Base-by-base conservation (phyloP, 352 stramenopile species). In the Pythium biforme region DNA sequence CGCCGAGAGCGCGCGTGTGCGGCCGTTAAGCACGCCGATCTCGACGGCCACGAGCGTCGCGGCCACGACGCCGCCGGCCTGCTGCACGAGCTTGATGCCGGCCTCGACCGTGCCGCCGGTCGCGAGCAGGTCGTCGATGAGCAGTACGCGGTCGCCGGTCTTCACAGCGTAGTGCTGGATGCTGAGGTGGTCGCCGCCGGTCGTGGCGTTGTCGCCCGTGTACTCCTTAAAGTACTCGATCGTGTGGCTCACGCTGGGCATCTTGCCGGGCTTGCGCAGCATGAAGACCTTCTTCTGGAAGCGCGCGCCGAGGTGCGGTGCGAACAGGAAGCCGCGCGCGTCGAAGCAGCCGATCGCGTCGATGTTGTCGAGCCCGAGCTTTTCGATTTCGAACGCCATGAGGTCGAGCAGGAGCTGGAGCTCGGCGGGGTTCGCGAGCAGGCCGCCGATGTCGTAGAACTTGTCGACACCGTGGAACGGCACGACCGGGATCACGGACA, bases 211-310 rank as follows among this genome's bases (percentile, higher is more conserved):
- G 72, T 98, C 90, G 50, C 94, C 94, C 59, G 89, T 73, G 74
- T 96, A 94, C 67, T 94, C 97, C 69, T 98, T 98, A 46, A 94
- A 85, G 73, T 99, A 99, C 59, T 90, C 81, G 55, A 88, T 81
- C 22, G 83, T 96, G 59, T 90, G 83, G 64, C 96, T 90, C 39
- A 95, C 86, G 62, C 95, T 98, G 43, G 96, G 96, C 88, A 99
- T 98, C 76, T 99, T 99, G 41, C 95, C 94, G 33, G 92, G 89
- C 76, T 99, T 99, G 64, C 97, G 87, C 70, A 99, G 92, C 96
- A 99, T 99, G 68, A 99, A 97, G 69, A 99, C 98, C 23, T 95
- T 96, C 70, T 98, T 98, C 56, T 97, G 88, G 63, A 99, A 88
- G n/a, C 80, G 83, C 47, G 97, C 79, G 19, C 94, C 97, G 55